phyloP scores from a whole-genome alignment of 164 flowering plant genomes.

The Kingdonia uniflora region DNA sequence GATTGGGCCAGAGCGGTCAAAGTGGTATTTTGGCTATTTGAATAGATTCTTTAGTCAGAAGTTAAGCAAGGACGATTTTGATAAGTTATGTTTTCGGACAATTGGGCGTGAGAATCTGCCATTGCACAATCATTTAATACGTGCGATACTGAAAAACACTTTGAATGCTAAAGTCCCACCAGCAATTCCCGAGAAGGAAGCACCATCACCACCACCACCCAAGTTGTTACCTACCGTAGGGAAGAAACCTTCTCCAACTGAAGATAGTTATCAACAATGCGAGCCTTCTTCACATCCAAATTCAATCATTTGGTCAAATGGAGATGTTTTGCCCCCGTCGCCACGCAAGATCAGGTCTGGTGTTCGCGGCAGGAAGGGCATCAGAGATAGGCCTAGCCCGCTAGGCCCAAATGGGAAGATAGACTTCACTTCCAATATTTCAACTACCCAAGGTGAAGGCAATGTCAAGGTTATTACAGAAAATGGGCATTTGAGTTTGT shows the following conservation, averaged over 20 bases:
- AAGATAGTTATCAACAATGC: conserved; percentile 40
- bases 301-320: conserved; percentile 62
- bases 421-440: conserved; percentile 31
- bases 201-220: too few species aligned
- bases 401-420: conserved; percentile 72
- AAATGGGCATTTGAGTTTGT: conserved; percentile 50
- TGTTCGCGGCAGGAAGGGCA: conserved; percentile 40
- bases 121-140: conserved; percentile 75
- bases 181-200: conserved; percentile 27
- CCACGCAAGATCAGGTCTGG: conserved; percentile 64
- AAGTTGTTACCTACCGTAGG: conserved; percentile 16
- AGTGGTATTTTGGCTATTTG: conserved; percentile 55
- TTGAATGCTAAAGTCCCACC: conserved; percentile 64
- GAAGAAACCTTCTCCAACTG: conserved; percentile 28
- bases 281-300: conserved; percentile 27
- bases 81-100: conserved; percentile 47
- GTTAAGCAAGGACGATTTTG: conserved; percentile 69
- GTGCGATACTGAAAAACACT: conserved; percentile 74
- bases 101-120: conserved; percentile 74
- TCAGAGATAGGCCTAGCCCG: conserved; percentile 60
- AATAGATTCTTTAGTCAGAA: conserved; percentile 64
- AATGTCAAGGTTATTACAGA: conserved; percentile 30
- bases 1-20: conserved; percentile 70
- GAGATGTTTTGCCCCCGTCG: conserved; percentile 49
- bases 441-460: conserved; percentile 24